Conservation (phyloP, 108 stramenopile species). For the Skeletonema costatum region DNA sequence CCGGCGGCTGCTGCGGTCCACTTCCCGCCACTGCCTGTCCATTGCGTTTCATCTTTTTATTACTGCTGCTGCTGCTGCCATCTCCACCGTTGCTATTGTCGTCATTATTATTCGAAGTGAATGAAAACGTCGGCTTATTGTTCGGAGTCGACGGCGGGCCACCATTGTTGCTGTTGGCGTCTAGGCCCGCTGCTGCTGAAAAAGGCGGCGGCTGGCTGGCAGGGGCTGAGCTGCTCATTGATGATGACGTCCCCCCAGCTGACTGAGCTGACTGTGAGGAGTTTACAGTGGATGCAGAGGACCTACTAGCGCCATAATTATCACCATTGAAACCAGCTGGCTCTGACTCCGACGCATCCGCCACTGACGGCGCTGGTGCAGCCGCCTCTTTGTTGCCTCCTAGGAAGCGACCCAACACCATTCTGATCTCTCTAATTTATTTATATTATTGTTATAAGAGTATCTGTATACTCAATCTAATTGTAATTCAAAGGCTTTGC, state of each 20-base stretch:
- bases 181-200: not conserved
- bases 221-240: not conserved
- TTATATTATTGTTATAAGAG: not conserved
- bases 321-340: not conserved
- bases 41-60: slow-evolving; percentile 3
- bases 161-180: not conserved
- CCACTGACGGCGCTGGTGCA: not conserved
- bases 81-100: not conserved
- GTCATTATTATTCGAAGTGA: not conserved
- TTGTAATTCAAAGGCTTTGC: not conserved
- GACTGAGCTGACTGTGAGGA: not conserved
- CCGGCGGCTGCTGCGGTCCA: not conserved
- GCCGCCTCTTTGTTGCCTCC: slow-evolving; percentile 1
- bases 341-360: not conserved
- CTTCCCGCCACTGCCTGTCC: not conserved
- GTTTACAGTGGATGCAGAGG: not conserved
- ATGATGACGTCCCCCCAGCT: not conserved
- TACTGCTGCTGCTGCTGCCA: not conserved
- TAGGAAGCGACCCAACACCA: not conserved
- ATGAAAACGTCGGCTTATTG: not conserved
- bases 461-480: not conserved
- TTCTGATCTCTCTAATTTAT: not conserved
- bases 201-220: not conserved
- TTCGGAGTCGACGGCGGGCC: not conserved
- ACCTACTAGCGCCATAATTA: not conserved